phyloP scores from a whole-genome alignment of 768 basidiomycete species.

The Leccinum longicurvipes region DNA sequence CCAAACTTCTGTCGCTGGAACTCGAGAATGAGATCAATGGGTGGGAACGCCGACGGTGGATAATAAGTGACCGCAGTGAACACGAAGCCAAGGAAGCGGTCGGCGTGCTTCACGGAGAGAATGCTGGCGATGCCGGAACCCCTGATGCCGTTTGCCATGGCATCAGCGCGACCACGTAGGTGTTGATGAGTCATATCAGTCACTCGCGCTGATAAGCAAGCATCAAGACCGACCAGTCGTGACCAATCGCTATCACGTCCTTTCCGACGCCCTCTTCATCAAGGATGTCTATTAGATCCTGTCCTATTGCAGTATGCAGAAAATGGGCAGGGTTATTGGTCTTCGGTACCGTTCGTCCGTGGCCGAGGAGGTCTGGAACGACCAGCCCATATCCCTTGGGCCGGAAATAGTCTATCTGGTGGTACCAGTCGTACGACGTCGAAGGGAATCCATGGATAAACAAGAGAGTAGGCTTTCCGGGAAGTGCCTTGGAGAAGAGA shows the following conservation, averaged over 20 bases:
- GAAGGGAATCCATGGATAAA: constrained; percentile 47
- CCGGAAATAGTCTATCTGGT: constrained; percentile 37
- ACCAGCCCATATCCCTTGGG: constrained; percentile 42
- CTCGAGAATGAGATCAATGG: constrained; percentile 27
- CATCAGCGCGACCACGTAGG: not conserved
- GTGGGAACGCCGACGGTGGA: constrained; percentile 24
- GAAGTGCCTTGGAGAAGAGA: constrained; percentile 24
- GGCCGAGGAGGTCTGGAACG: constrained; percentile 48
- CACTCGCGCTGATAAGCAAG: not conserved
- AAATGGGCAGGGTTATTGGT: constrained; percentile 31
- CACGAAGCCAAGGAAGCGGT: constrained; percentile 40
- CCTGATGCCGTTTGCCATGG: constrained; percentile 23
- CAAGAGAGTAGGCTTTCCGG: constrained; percentile 36
- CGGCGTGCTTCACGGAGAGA: constrained; percentile 36
- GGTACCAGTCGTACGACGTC: constrained; percentile 41
- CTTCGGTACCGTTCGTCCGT: constrained; percentile 42
- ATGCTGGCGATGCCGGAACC: constrained; percentile 34
- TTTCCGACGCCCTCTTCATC: constrained; percentile 31
- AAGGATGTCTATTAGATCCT: constrained; percentile 38
- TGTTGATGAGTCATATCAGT: not conserved
- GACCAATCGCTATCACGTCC: constrained; percentile 36
- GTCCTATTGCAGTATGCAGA: constrained; percentile 21
- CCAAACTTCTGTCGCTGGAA: constrained; percentile 29
- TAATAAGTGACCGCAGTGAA: constrained; percentile 37
- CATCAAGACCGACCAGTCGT: constrained; percentile 35